Base-by-base conservation (phyloP, 805 yeast species). In the Starmerella sp. region DNA sequence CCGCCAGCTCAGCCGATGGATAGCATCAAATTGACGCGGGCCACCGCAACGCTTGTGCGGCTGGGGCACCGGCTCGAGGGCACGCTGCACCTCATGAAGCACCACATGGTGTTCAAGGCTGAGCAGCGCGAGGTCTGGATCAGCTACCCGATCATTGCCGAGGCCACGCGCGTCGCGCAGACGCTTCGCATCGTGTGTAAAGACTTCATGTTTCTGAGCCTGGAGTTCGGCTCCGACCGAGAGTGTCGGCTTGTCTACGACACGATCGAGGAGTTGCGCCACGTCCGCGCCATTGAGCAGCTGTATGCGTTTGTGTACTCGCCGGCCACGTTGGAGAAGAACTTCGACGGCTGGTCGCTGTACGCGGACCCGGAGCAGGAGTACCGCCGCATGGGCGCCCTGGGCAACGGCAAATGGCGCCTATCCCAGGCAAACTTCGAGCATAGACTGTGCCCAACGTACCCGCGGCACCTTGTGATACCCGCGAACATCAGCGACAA, bases 401-500 rank as follows among this genome's bases (percentile, higher is more conserved):
- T 59, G 28, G 51, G 29, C 30, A 66, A 64, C 0, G 47, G 54
- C n/a, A 73, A 68, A 41, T 93, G 97, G 97, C 74, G 97, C 56
- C 54, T 82, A 1, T 75, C 96, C 0, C 61, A 61, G 0, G 69
- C 89, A 14, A 93, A 93, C 66, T 66, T 70, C 34, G 76, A 80
- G 37, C 75, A 74, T 50, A 49, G 55, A 17, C 75, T 88, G 52
- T 82, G 91, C 62, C 75, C 81, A 4, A 80, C 95, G 0, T 93
- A 93, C 64, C 96, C 97, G 0, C 67, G 74, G 0, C 51, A 65
- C 5, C 63, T 89, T 1, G 75, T 86, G 5, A 84, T 90, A 0
- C 98, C 98, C 0, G 69, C 71, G n/a, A 67, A 79, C 2, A 80
- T 90, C 2, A 83, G 95, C 0, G 97, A 93, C 65, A 83, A 83